Evolutionary conservation across 257 asterid species (phyloP), one percentile per base, ranked within the genome.

Genomic region (Ocimum tenuiflorum): DNA sequence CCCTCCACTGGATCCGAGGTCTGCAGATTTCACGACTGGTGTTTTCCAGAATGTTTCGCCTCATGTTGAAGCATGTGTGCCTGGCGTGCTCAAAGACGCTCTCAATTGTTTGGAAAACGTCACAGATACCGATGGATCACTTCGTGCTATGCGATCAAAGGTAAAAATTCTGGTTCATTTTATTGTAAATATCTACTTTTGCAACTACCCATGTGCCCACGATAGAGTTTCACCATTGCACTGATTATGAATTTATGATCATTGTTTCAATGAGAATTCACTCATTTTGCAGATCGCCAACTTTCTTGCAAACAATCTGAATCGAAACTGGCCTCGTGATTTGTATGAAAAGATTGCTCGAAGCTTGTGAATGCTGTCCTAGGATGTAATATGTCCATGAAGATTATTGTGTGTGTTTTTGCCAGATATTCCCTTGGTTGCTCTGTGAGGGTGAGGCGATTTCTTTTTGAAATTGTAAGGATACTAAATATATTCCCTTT

Each of bases 321-420:
- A 84, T 73, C 76, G 84, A 76, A 91, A 81, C 75, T 91, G 98
- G 98, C 98, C 98, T 20, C 89, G 87, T 9, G 98, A 91, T 73
- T 80, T 91, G 67, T 91, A 85, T 47, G 98, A 91, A 62, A 89
- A 82, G 80, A 91, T 87, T 51, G 95, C 96, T 48, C 83, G 91
- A 66, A 85, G 89, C 81, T 76, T 91, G 81, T 87, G 85, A 85
- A 67, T 50, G 75, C 29, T 48, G 66, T 69, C 4, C 43, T 63
- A 54, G 58, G 13, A 53, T 68, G 67, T 46, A 47, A 39, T 56
- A 55, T 62, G 43, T 19, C 31, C 24, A 6, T 45, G 70, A 68
- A 60, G 62, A 60, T 63, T 39, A 49, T 49, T 69, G 47, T n/a
- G n/a, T n/a, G n/a, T n/a, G n/a, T n/a, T n/a, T n/a, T n/a, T n/a